Conservation (phyloP, 768 basidiomycete genomes). For the Boletus patriciae region DNA sequence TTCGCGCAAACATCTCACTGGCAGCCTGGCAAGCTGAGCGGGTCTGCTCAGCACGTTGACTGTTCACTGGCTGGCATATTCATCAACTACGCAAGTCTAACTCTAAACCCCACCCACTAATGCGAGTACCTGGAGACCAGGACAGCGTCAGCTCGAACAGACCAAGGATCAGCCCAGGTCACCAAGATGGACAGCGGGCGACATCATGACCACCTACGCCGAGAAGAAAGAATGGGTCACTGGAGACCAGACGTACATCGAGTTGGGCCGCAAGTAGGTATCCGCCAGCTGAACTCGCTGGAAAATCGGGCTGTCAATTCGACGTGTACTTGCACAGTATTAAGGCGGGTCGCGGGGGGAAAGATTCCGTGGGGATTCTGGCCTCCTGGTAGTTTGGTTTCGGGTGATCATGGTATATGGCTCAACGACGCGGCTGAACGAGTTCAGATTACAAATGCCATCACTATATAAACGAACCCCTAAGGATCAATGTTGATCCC, state of each 20-base stretch:
- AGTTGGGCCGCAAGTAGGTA: conserved; percentile 81
- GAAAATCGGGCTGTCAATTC: not conserved
- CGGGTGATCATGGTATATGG: conserved; percentile 54
- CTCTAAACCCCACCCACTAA: not conserved
- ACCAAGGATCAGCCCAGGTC: conserved; percentile 12
- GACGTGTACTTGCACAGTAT: conserved; percentile 45
- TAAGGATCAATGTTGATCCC: too few relatives aligned
- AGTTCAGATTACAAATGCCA: too few relatives aligned
- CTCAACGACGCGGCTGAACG: too few relatives aligned
- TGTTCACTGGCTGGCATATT: not conserved
- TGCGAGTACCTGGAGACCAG: conserved; percentile 67
- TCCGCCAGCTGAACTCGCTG: not conserved
- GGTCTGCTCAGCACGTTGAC: not conserved
- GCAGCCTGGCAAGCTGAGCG: not conserved
- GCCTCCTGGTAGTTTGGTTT: conserved; percentile 53
- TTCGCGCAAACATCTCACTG: conserved; percentile 40
- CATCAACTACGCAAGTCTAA: not conserved
- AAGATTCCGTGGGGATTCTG: conserved; percentile 82
- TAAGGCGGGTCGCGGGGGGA: conserved; percentile 82
- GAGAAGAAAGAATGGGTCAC: conserved; percentile 80
- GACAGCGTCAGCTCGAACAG: conserved; percentile 29
- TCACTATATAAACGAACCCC: too few relatives aligned
- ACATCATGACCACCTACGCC: conserved; percentile 79
- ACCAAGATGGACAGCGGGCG: conserved; percentile 77
- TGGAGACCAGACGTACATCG: conserved; percentile 82